A percentile compares a stretch with the other conserved stretches of the same genome.
phyloP scores from a whole-genome alignment of 2,329 filamentous ascomycete genomes.

The Thelonectria olida region DNA sequence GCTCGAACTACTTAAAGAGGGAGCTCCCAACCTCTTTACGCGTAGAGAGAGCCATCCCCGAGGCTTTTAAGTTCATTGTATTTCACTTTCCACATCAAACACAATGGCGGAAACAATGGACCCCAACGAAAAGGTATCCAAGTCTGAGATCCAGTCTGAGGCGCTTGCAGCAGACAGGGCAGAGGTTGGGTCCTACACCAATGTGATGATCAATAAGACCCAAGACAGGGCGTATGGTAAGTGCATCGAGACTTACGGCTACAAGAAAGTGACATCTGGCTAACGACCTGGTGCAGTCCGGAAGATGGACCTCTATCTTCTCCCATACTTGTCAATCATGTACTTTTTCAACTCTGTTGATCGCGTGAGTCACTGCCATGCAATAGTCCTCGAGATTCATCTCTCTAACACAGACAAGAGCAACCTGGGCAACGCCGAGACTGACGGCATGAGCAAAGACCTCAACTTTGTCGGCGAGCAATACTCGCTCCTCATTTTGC shows the following conservation, averaged over 20 bases:
- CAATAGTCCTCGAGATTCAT: too few relatives aligned
- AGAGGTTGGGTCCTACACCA: conserved; percentile 4
- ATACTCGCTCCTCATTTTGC: conserved; percentile 55
- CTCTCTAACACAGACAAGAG: conserved; percentile 35
- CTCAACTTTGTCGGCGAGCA: conserved; percentile 52
- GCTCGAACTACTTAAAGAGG: background rate
- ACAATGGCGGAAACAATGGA: conserved; percentile 1
- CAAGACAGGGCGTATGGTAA: conserved; percentile 14
- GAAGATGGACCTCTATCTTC: conserved; percentile 53
- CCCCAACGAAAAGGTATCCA: conserved; percentile 1
- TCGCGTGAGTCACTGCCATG: conserved; percentile 4
- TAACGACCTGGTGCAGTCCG: conserved; percentile 27
- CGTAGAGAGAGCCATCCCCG: background rate
- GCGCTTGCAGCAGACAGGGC: background rate
- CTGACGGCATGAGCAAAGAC: conserved; percentile 52
- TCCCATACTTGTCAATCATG: conserved; percentile 53
- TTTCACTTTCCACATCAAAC: too few relatives aligned
- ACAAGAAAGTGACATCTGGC: background rate
- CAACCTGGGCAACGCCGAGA: conserved; percentile 61
- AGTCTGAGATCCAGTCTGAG: conserved; percentile 3
- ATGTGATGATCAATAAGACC: conserved; percentile 16
- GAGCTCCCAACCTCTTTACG: background rate
- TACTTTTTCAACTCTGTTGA: conserved; percentile 39
- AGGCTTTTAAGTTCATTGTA: background rate
- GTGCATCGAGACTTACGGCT: background rate